phyloP scores from a whole-genome alignment of 2,329 filamentous ascomycete genomes.

The Colletotrichum sp. region DNA sequence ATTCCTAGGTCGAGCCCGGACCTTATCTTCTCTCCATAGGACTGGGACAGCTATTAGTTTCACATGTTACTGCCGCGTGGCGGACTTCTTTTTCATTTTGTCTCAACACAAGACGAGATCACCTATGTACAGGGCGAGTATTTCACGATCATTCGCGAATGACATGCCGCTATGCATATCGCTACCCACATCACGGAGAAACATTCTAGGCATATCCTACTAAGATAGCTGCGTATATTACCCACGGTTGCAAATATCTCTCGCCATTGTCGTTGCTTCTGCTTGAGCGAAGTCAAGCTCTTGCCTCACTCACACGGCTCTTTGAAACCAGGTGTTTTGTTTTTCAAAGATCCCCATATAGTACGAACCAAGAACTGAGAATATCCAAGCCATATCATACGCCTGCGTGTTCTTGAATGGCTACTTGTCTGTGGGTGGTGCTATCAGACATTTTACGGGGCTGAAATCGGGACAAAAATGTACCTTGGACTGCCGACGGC shows the following conservation, averaged over 20 bases:
- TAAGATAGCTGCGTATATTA: not conserved
- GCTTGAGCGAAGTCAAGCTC: not conserved
- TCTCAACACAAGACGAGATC: not conserved
- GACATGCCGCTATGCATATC: too few species aligned
- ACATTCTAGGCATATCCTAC: rapidly evolving
- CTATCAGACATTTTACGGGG: not conserved
- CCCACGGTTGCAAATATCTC: not conserved
- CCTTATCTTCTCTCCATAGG: not conserved
- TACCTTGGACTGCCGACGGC: too few species aligned
- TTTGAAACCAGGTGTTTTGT: not conserved
- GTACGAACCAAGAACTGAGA: not conserved
- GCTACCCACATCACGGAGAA: not conserved
- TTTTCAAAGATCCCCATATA: not conserved
- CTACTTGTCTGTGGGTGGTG: not conserved
- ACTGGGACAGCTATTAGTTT: not conserved
- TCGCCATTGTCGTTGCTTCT: not conserved
- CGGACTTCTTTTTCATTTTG: not conserved
- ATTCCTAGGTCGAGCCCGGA: not conserved
- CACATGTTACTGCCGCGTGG: not conserved
- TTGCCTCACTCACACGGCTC: not conserved
- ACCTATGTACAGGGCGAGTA: not conserved
- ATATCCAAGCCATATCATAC: not conserved
- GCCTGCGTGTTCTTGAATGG: not conserved
- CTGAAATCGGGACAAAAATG: not conserved
- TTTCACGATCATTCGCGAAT: not conserved